phyloP scores from a whole-genome alignment of 139 green algal genomes.

The Chlorella sorokiniana region DNA sequence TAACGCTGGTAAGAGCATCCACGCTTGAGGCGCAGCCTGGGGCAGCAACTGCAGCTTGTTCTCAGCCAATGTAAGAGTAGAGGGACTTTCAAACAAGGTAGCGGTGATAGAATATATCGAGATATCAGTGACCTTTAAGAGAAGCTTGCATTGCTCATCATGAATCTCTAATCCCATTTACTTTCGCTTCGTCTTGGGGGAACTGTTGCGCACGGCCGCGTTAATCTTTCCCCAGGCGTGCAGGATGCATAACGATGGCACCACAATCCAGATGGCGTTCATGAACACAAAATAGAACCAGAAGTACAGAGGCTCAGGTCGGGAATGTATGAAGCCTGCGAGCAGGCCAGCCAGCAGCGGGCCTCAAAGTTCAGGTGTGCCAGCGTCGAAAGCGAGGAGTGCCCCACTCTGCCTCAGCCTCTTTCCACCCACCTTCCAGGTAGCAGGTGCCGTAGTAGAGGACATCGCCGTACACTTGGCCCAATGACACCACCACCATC shows the following conservation, averaged over 20 bases:
- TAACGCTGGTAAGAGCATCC: no score
- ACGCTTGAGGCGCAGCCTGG: no score
- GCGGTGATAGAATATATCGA: no score
- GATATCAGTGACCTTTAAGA: no score
- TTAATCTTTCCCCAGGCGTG: conserved; percentile 22
- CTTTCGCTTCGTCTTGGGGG: neutral
- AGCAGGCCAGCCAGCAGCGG: neutral
- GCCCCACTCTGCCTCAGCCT: neutral
- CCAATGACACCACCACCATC: conserved; percentile 77
- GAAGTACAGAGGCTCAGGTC: conserved; percentile 87
- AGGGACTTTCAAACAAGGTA: no score
- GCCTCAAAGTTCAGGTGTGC: no score
- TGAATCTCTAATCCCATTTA: neutral
- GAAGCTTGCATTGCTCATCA: no score
- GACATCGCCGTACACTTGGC: conserved; percentile 90
- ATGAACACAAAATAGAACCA: conserved; percentile 87
- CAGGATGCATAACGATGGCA: conserved; percentile 49
- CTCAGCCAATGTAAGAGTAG: no score
- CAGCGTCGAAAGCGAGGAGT: no score
- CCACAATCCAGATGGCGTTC: conserved; percentile 80
- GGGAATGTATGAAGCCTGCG: conserved; percentile 61
- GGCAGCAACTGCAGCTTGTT: no score
- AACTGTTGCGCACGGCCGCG: neutral
- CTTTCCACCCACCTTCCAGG: conserved; percentile 60
- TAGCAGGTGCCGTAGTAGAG: conserved; percentile 86